Conservation (phyloP, 305 asterid genomes). For the Fraxinus platypoda region DNA sequence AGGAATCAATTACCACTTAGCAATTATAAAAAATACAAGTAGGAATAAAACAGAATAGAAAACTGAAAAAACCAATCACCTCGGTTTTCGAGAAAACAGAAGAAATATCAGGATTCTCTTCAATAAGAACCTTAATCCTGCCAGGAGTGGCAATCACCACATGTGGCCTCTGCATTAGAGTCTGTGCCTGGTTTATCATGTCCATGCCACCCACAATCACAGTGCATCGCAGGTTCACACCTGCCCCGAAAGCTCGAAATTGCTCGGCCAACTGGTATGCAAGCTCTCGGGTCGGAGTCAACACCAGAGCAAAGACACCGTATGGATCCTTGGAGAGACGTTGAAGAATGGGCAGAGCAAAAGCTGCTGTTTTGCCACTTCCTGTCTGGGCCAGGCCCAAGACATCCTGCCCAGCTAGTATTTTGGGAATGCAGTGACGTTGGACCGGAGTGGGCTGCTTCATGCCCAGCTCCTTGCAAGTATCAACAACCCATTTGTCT, state of each 20-base stretch:
- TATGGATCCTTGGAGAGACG: constrained; percentile 67
- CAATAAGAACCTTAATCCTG: constrained; percentile 82
- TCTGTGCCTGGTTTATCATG: constrained; percentile 66
- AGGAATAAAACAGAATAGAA: not conserved
- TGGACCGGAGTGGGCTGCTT: constrained; percentile 89
- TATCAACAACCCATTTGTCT: constrained; percentile 68
- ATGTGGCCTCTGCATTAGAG: constrained; percentile 72
- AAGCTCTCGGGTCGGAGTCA: constrained; percentile 89
- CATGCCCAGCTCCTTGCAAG: constrained; percentile 90
- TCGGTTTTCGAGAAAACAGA: constrained; percentile 71
- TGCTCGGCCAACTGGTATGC: constrained; percentile 92
- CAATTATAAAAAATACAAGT: not conserved
- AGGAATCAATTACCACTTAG: not conserved
- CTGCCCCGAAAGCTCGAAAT: constrained; percentile 82
- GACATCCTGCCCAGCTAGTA: constrained; percentile 80
- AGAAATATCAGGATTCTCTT: constrained; percentile 73
- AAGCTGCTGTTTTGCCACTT: constrained; percentile 91
- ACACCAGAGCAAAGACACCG: constrained; percentile 85
- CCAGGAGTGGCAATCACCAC: constrained; percentile 97
- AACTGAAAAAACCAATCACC: constrained; percentile 35
- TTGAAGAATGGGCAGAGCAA: constrained; percentile 84
- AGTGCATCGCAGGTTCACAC: constrained; percentile 65
- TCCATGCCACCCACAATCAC: constrained; percentile 94
- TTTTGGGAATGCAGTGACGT: constrained; percentile 81
- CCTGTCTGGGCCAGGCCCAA: constrained; percentile 92